These are phyloP conservation scores for Fusarium longipes DNA, from an alignment of 2,329 filamentous ascomycete species.

Conservation along the genomic window DNA sequence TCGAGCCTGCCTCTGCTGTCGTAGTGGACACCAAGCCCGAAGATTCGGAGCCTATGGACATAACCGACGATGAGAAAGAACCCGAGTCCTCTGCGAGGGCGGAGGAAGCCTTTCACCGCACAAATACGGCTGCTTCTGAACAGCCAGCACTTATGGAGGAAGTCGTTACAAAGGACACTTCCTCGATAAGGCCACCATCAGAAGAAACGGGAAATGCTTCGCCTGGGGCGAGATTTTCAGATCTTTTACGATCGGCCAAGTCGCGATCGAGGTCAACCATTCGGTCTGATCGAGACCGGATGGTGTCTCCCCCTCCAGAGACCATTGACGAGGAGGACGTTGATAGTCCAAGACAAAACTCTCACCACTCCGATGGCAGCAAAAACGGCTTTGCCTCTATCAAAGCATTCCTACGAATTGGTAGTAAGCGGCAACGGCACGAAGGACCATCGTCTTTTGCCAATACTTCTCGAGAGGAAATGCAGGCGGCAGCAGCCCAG, in stretches of 20 bases:
- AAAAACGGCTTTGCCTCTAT: slow-evolving; percentile 65
- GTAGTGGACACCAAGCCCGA: slow-evolving; percentile 65
- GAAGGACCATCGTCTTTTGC: slow-evolving; percentile 82
- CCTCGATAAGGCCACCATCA: slow-evolving; percentile 33
- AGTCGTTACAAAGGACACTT: slow-evolving; percentile 38
- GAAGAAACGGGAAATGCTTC: slow-evolving; percentile 43
- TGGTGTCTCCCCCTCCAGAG: slow-evolving; percentile 50
- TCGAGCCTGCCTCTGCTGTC: slow-evolving; percentile 65
- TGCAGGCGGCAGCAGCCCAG: slow-evolving; percentile 59
- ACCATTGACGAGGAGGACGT: slow-evolving; percentile 62
- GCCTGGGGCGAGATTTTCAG: slow-evolving; percentile 45
- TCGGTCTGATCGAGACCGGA: slow-evolving; percentile 55
- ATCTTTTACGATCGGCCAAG: slow-evolving; percentile 60
- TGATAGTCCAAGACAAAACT: slow-evolving; percentile 63
- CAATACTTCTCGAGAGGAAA: slow-evolving; percentile 90
- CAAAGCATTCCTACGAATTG: slow-evolving; percentile 80
- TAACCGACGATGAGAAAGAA: slow-evolving; percentile 36
- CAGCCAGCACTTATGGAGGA: slow-evolving; percentile 41
- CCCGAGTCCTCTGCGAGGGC: slow-evolving; percentile 38
- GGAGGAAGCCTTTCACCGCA: slow-evolving; percentile 48
- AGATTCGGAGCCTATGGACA: slow-evolving; percentile 41
- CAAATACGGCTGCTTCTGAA: slow-evolving; percentile 44
- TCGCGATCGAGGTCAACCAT: slow-evolving; percentile 63
- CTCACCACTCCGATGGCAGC: slow-evolving; percentile 66
- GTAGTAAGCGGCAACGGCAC: slow-evolving; percentile 67